These are phyloP conservation scores for Lycium barbarum DNA, from an alignment of 257 asterid genomes.

Conservation along the genomic window DNA sequence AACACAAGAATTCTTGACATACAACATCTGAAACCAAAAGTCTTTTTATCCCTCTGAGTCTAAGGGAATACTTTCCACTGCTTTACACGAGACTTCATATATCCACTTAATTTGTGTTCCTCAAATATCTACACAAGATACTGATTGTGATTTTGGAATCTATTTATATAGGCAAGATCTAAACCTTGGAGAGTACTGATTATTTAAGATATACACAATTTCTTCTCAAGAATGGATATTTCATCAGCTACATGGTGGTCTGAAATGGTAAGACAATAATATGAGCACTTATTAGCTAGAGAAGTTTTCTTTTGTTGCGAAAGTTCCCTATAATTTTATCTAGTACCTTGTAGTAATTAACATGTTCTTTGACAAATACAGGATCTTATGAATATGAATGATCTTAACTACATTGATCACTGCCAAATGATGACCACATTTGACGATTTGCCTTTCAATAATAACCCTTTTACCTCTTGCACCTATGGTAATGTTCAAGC, in stretches of 20 bases:
- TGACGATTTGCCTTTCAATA: not conserved
- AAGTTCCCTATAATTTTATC: not conserved
- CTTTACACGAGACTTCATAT: not conserved
- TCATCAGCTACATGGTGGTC: slow-evolving; percentile 27
- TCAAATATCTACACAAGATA: not conserved
- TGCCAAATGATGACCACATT: not conserved
- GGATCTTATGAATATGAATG: slow-evolving; percentile 14
- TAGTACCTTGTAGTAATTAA: not conserved
- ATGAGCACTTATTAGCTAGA: too few relatives aligned
- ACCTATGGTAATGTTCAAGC: not conserved
- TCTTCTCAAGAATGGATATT: slow-evolving; percentile 30
- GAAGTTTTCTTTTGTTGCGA: not conserved
- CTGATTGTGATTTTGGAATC: slow-evolving; percentile 4
- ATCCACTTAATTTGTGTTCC: not conserved
- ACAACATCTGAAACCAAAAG: not conserved
- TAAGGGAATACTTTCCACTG: not conserved
- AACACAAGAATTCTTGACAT: not conserved
- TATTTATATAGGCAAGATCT: not conserved
- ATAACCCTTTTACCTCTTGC: not conserved
- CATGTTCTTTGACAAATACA: slow-evolving; percentile 1
- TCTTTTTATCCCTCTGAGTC: not conserved
- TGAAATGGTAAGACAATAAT: slow-evolving; percentile 30
- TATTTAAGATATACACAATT: not conserved
- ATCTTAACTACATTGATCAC: not conserved
- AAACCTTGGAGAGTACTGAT: not conserved